Percentiles rank a stretch among this genome's conserved stretches.
phyloP scores from a whole-genome alignment of 1,284 basidiomycete species.

The Leccinum insolens region DNA sequence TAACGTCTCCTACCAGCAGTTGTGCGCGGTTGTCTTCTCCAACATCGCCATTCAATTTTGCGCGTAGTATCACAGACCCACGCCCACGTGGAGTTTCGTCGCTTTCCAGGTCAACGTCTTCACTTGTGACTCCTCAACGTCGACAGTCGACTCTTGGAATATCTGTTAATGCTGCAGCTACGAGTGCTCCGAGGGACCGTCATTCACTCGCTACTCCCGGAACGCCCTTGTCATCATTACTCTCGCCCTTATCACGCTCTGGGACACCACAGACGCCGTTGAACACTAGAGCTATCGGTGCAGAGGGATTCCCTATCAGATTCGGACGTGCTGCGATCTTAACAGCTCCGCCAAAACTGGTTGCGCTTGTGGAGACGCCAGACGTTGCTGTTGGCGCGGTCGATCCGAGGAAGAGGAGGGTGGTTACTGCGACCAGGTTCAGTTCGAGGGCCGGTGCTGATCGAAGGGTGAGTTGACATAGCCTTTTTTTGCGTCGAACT shows the following conservation, averaged over 20 bases:
- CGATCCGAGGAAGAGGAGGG: constrained; percentile 77
- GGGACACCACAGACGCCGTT: constrained; percentile 42
- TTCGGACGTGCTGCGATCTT: constrained; percentile 72
- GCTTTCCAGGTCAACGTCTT: constrained; percentile 53
- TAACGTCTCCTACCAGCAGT: constrained; percentile 25
- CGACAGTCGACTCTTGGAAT: constrained; percentile 46
- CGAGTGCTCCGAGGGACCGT: constrained; percentile 22
- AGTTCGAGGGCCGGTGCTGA: constrained; percentile 80
- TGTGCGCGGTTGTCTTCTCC: constrained; percentile 30
- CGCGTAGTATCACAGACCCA: constrained; percentile 27
- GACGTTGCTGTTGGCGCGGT: constrained; percentile 84
- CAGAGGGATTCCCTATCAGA: constrained; percentile 45
- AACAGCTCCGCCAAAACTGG: constrained; percentile 76
- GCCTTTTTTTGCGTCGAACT: constrained; percentile 1
- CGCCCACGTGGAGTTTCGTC: constrained; percentile 45
- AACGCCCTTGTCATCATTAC: constrained; percentile 45
- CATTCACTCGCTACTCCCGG: constrained; percentile 42
- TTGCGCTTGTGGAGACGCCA: constrained; percentile 81
- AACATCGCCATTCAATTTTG: constrained; percentile 24
- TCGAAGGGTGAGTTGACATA: constrained; percentile 56
- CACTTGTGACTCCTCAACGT: constrained; percentile 45
- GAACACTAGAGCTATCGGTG: constrained; percentile 28
- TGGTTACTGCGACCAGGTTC: constrained; percentile 85
- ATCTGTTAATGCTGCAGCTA: constrained; percentile 20
- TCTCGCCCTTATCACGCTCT: constrained; percentile 42